phyloP scores from a whole-genome alignment of 768 basidiomycete genomes.

The Russula dissimulans region DNA sequence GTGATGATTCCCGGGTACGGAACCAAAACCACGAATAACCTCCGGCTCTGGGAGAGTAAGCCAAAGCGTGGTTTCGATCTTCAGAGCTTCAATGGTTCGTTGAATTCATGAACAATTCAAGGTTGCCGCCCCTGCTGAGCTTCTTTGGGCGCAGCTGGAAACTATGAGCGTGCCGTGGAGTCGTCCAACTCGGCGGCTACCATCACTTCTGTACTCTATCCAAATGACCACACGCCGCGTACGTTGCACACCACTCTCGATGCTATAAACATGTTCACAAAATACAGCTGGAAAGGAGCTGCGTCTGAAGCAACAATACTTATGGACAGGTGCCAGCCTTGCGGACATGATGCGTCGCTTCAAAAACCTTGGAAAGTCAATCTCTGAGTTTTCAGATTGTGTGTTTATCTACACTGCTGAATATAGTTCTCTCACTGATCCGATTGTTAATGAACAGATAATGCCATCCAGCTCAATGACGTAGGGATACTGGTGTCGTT shows the following conservation, averaged over 20 bases:
- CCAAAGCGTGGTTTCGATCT: conserved; percentile 89
- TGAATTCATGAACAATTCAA: background rate
- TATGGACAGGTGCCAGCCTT: conserved; percentile 85
- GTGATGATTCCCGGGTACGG: conserved; percentile 87
- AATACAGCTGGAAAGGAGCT: conserved; percentile 73
- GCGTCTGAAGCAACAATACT: conserved; percentile 93
- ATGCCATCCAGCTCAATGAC: conserved; percentile 93
- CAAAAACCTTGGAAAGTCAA: conserved; percentile 78
- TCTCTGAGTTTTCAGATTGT: conserved; percentile 79
- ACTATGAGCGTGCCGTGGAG: conserved; percentile 86
- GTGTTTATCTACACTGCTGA: conserved; percentile 20
- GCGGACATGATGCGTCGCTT: conserved; percentile 88
- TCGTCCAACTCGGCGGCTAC: conserved; percentile 85
- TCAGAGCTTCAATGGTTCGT: conserved; percentile 84
- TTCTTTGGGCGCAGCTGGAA: conserved; percentile 51
- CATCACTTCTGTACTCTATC: conserved; percentile 93
- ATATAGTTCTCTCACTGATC: background rate
- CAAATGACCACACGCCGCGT: conserved; percentile 76
- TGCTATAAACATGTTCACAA: background rate
- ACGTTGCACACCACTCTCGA: conserved; percentile 1
- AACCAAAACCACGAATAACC: conserved; percentile 83
- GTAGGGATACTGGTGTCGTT: conserved; percentile 31
- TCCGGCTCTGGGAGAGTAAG: conserved; percentile 77
- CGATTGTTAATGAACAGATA: conserved; percentile 35
- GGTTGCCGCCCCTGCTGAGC: background rate